These are phyloP conservation scores for Xerocomus amazonicus DNA, from an alignment of 1,284 basidiomycete species.

Conservation along the genomic window DNA sequence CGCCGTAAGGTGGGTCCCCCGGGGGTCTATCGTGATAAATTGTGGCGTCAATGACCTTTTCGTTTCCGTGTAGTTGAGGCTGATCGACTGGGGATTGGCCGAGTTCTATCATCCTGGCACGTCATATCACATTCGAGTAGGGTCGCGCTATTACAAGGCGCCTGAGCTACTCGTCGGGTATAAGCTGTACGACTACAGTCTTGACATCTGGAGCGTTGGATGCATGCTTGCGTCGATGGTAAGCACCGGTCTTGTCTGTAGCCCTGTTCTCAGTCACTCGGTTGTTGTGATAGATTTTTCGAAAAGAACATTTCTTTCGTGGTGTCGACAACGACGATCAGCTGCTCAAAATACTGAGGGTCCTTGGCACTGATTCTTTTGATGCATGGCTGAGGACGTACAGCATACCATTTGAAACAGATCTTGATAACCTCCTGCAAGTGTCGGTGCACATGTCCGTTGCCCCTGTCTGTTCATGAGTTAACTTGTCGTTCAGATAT, in stretches of 20 bases:
- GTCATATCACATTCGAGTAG: constrained; percentile 86
- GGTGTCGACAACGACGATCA: constrained; percentile 90
- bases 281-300: constrained; percentile 59
- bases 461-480: background rate
- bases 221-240: constrained; percentile 90
- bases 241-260: constrained; percentile 19
- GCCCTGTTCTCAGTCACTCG: constrained; percentile 16
- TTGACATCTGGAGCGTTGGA: constrained; percentile 87
- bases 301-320: constrained; percentile 88
- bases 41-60: background rate
- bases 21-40: background rate
- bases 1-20: constrained; percentile 59
- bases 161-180: constrained; percentile 86
- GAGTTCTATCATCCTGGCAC: constrained; percentile 89
- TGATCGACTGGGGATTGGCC: constrained; percentile 92
- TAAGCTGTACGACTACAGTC: constrained; percentile 81
- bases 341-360: constrained; percentile 82
- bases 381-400: constrained; percentile 71
- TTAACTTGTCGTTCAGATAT: constrained; percentile 44
- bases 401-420: constrained; percentile 72
- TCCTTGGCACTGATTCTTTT: constrained; percentile 83
- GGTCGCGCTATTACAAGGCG: constrained; percentile 88
- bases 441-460: constrained; percentile 38
- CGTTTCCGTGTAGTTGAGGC: constrained; percentile 50
- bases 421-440: constrained; percentile 63